These are phyloP conservation scores for Silene uniflora DNA, from an alignment of 148 eudicot species.

Conservation along the genomic window DNA sequence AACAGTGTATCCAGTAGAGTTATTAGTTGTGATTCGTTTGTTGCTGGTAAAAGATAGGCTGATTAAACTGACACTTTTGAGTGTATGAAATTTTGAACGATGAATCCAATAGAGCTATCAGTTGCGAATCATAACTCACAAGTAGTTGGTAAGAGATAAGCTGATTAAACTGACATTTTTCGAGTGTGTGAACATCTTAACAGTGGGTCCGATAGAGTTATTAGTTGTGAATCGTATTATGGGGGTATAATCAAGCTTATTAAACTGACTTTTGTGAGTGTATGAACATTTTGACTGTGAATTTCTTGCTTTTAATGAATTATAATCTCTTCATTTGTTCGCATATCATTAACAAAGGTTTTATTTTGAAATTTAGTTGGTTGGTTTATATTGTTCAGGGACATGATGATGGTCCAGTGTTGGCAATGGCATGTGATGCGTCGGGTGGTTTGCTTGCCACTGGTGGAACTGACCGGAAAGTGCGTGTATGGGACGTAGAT, in stretches of 20 bases:
- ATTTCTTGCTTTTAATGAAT: background rate
- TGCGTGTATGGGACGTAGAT: conserved; percentile 91
- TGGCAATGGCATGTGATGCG: conserved; percentile 88
- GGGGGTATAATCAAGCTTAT: too few relatives aligned
- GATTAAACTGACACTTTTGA: too few relatives aligned
- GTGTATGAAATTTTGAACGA: too few relatives aligned
- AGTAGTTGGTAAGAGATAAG: too few relatives aligned
- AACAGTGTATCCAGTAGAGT: background rate
- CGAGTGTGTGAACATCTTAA: too few relatives aligned
- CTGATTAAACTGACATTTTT: too few relatives aligned
- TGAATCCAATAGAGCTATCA: too few relatives aligned
- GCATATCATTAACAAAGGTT: background rate
- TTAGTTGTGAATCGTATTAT: too few relatives aligned
- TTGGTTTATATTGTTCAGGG: conserved; percentile 41
- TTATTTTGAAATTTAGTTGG: background rate
- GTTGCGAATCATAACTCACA: too few relatives aligned
- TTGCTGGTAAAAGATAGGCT: background rate
- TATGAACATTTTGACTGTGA: background rate
- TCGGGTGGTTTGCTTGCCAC: conserved; percentile 95
- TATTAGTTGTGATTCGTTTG: background rate
- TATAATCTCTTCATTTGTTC: too few relatives aligned
- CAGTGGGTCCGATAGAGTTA: too few relatives aligned
- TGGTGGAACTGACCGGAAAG: conserved; percentile 91
- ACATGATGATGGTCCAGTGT: conserved; percentile 84
- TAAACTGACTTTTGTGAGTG: background rate